Conservation (phyloP, 1,284 basidiomycete species). For the Microbotryomycetes sp. region DNA sequence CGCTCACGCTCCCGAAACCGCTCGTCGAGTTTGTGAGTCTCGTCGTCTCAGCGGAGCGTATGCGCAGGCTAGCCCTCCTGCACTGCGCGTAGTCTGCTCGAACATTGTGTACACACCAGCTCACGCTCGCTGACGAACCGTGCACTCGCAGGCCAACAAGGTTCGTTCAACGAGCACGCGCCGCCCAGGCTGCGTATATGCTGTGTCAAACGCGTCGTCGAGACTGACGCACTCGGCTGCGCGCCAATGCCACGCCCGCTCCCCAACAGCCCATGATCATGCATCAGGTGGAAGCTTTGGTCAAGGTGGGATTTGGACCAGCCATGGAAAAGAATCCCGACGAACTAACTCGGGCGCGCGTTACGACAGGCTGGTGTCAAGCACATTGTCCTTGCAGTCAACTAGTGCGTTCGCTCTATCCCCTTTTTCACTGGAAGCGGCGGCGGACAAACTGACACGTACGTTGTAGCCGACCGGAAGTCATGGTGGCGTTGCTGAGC, state of each 20-base stretch:
- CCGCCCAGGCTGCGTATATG: background rate
- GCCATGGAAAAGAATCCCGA: background rate
- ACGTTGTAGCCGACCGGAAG: conserved; percentile 33
- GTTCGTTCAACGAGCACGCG: background rate
- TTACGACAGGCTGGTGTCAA: conserved; percentile 48
- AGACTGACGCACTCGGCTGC: no score
- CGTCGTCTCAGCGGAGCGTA: conserved; percentile 38
- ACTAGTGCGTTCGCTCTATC: conserved; percentile 36
- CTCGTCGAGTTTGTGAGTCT: conserved; percentile 48
- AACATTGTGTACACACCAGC: background rate
- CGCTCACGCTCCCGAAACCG: conserved; percentile 49
- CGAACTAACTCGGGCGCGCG: background rate
- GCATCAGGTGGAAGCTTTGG: conserved; percentile 50
- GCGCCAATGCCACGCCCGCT: no score
- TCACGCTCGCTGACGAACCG: background rate
- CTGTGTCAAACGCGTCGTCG: background rate
- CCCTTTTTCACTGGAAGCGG: background rate
- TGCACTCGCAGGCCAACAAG: background rate
- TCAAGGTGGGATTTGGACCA: conserved; percentile 42
- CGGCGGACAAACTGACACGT: background rate
- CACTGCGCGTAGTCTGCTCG: background rate
- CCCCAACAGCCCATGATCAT: conserved; percentile 37
- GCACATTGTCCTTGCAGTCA: conserved; percentile 51
- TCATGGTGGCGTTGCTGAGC: conserved; percentile 50
- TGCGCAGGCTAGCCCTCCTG: background rate